A percentile compares a stretch with the other conserved stretches of the same genome.
Evolutionary conservation across 2,329 filamentous ascomycete species (phyloP).

Genomic region (Daldinia eschscholtzii): DNA sequence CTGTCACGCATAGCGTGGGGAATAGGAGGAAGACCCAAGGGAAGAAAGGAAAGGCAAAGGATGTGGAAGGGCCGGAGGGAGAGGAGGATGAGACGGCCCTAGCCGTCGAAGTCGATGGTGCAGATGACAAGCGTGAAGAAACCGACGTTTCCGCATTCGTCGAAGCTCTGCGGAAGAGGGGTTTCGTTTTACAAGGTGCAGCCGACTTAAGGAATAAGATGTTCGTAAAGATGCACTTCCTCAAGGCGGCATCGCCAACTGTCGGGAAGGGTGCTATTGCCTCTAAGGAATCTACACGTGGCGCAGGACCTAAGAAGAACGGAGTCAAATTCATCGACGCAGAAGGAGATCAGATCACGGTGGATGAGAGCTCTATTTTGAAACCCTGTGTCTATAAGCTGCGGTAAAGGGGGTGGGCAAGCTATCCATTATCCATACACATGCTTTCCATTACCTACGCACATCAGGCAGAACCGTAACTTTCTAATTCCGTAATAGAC

Average conservation of each 20-base stretch:
- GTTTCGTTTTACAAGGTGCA: slow-evolving; percentile 83
- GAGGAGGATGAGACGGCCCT: slow-evolving; percentile 68
- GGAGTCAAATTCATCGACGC: slow-evolving; percentile 71
- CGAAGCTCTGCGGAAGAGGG: slow-evolving; percentile 81
- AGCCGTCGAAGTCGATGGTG: slow-evolving; percentile 78
- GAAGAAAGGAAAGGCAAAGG: slow-evolving; percentile 57
- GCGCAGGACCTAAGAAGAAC: slow-evolving; percentile 54
- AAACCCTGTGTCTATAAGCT: slow-evolving; percentile 98
- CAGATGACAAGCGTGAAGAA: slow-evolving; percentile 73
- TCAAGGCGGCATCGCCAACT: slow-evolving; percentile 81
- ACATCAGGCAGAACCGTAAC: slow-evolving; percentile 15
- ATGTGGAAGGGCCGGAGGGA: slow-evolving; percentile 60
- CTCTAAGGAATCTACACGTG: slow-evolving; percentile 35
- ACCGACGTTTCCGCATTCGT: slow-evolving; percentile 92
- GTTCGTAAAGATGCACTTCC: slow-evolving; percentile 97
- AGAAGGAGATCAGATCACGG: slow-evolving; percentile 69
- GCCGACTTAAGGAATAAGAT: slow-evolving; percentile 93
- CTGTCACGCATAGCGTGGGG: slow-evolving; percentile 78
- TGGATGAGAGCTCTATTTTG: slow-evolving; percentile 74
- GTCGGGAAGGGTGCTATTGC: slow-evolving; percentile 78
- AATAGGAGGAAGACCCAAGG: slow-evolving; percentile 68
- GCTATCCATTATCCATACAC: slow-evolving; percentile 23
- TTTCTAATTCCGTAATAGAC: slow-evolving; percentile 22
- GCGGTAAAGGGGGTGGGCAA: slow-evolving; percentile 63
- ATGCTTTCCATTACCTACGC: slow-evolving; percentile 14